phyloP scores from a whole-genome alignment of 1,284 basidiomycete species.

The Fomes fomentarius region DNA sequence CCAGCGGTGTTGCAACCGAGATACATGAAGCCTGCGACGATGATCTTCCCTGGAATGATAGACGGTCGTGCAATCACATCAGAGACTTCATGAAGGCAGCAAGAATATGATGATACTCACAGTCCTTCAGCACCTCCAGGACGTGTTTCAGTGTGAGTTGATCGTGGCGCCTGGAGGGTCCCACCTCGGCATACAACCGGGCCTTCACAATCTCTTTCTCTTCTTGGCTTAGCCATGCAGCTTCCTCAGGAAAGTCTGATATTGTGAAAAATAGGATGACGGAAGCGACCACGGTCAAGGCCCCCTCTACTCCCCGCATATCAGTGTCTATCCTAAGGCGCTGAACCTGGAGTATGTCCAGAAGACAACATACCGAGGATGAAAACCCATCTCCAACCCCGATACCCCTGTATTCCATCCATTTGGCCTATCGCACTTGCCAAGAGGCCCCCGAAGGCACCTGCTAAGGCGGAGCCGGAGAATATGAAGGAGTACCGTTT shows the following conservation, averaged over 20 bases:
- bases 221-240: conserved; percentile 30
- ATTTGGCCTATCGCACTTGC: conserved; percentile 40
- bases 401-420: conserved; percentile 36
- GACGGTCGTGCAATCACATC: neutral
- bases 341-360: too few species aligned
- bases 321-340: too few species aligned
- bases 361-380: too few species aligned
- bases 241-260: conserved; percentile 37
- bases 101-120: too few species aligned
- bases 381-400: conserved; percentile 44
- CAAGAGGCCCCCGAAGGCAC: conserved; percentile 38
- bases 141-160: conserved; percentile 26
- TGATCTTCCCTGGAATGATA: conserved; percentile 30
- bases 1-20: conserved; percentile 36
- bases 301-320: conserved; percentile 34
- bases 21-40: conserved; percentile 37
- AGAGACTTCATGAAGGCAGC: neutral
- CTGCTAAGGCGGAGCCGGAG: conserved; percentile 36
- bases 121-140: conserved; percentile 31
- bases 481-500: conserved; percentile 43
- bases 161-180: conserved; percentile 28
- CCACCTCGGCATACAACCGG: conserved; percentile 34
- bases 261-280: conserved; percentile 33
- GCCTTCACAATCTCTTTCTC: conserved; percentile 36
- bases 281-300: conserved; percentile 37